A percentile compares a stretch with the other conserved stretches of the same genome.
These are phyloP conservation scores for Pseudomonodictys pantanalensis DNA, from an alignment of 495 filamentous ascomycete genomes.

Conservation along the genomic window DNA sequence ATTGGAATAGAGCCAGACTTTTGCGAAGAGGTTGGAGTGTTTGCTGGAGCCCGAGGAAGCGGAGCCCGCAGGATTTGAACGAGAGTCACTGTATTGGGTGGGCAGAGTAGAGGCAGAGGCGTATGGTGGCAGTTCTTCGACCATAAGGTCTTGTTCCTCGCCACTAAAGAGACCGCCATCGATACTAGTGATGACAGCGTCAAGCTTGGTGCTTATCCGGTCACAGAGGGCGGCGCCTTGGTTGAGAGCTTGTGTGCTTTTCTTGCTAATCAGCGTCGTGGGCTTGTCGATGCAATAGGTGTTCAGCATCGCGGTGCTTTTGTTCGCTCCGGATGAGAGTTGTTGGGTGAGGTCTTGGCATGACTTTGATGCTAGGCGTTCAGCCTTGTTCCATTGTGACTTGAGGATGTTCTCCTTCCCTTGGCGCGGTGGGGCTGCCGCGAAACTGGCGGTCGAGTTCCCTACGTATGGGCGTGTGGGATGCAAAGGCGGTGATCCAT, in stretches of 20 bases:
- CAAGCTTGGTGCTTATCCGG: conserved; percentile 51
- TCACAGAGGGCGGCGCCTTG: conserved; percentile 52
- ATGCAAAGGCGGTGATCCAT: conserved; percentile 1
- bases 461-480: not conserved
- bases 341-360: conserved; percentile 2
- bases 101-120: conserved; percentile 4
- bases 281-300: conserved; percentile 12
- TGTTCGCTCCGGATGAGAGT: conserved; percentile 18
- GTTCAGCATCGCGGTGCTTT: conserved; percentile 11
- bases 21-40: conserved; percentile 63
- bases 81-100: not conserved
- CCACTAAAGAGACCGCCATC: conserved; percentile 64
- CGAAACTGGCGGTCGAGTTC: conserved; percentile 11
- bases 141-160: conserved; percentile 59
- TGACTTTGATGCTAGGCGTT: conserved; percentile 10
- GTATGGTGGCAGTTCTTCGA: conserved; percentile 32
- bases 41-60: conserved; percentile 31
- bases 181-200: conserved; percentile 40
- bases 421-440: not conserved
- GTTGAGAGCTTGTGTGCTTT: conserved; percentile 30
- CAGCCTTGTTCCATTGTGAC: conserved; percentile 15
- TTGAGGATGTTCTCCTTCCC: conserved; percentile 17
- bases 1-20: conserved; percentile 75
- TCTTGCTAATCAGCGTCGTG: conserved; percentile 4
- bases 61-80: not conserved